Base-by-base conservation (phyloP, 2,329 filamentous ascomycete genomes). In the Acrocalymma vagum region DNA sequence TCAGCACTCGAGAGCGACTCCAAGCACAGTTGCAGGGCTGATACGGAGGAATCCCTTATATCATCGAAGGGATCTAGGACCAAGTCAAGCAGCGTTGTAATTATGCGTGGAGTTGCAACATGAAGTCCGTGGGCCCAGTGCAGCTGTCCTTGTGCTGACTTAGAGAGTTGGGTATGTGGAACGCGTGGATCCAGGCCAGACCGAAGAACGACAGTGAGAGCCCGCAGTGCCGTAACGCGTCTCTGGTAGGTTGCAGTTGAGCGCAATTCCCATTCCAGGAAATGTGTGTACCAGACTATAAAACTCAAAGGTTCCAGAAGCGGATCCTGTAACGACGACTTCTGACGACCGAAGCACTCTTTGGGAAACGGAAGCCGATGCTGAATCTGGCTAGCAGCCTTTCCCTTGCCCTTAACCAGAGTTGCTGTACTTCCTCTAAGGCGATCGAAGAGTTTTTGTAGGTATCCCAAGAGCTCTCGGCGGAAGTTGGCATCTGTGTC, bases 21-120 rank as follows among this genome's bases (percentile, higher is more conserved):
- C 6, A 69, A 34, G 29, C 55, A 64, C 5, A 70, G 39, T 21
- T 62, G 63, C 15, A 84, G 59, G 5, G 80, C 66, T 10, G 66
- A 63, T 10, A 78, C 67, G 6, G 82, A 72, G 1, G 70, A 72
- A 30, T 73, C 83, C 53, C 93, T 81, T 4, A 97, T 88, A 67
- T 99, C 94, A 42, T 97, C 94, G 60, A 95, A 99, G 0, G 93
- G 90, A 58, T 99, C 89, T 62, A 95, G 77, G 6, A 95, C 71
- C 15, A 96, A 80, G 65, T 96, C 90, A 10, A 92, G 73, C 6
- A 97, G 73, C 4, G 85, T 75, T 31, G 87, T 78, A 9, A 82
- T 70, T 72, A 86, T 35, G 3, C 52, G 50, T 2, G 31, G 9
- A 34, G 65, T 69, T 13, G 79, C 69, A 4, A 83, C 65, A 3